Evolutionary conservation across 192 early-diverging fungal genomes (phyloP), one percentile per base, ranked within the genome.

Genomic region (Rhizophagus clarus): DNA sequence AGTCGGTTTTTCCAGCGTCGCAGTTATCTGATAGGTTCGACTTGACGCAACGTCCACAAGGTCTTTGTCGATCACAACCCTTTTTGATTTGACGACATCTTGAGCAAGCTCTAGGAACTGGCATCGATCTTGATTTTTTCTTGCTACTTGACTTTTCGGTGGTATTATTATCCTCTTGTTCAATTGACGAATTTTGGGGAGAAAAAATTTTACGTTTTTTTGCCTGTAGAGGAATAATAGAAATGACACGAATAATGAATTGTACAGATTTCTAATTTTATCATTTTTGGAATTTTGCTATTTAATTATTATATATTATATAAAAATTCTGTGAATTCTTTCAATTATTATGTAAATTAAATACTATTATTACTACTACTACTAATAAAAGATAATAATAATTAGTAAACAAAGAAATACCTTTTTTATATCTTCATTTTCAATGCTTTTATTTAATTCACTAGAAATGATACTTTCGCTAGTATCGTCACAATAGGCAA

Each of bases 1-100:
- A 22, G 17, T 20, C 49, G 6, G 17, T 56, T 22, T 71, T 37
- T 6, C 34, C 34, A 22, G 34, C 69, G 22, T 71, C 69, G 34
- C 69, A 75, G 24, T 32, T 28, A 32, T 28, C 10, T 28, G 22
- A 22, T 9, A 22, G 11, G 24, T 24, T 24, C 15, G 73, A 15
- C 31, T 60, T 75, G 10, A 22, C 17, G 28, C 73, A 75, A 61
- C 49, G 42, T 28, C n/a, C 73, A 15, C 73, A 75, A 12, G 73
- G 73, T 32, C 49, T 75, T 9, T 28, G 1, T 29, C 73, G 73
- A 75, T 75, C 26, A 29, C 73, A 75, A 2, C 56, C 15, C 28
- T 75, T 75, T 34, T 75, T 75, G 42, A 24, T 28, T 32, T 61
- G 40, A 28, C 73, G n/a, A 61, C 73, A 75, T 61, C 45, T 75